Conservation (phyloP, 2,329 filamentous ascomycete genomes). For the Aschersonia sp. region DNA sequence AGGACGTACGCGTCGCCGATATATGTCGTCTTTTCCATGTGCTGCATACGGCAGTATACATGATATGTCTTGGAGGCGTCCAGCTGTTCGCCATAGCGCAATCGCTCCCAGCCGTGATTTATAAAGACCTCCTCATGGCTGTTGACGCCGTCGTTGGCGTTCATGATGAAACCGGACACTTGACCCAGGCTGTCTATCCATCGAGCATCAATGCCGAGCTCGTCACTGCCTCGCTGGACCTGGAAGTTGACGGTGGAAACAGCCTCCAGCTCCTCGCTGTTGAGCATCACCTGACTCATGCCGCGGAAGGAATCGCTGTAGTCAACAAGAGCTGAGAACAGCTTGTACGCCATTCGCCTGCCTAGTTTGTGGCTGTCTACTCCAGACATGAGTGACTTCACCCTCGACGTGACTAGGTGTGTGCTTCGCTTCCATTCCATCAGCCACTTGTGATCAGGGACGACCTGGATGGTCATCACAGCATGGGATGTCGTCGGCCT, state of each 20-base stretch:
- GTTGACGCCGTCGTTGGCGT: slow-evolving; percentile 39
- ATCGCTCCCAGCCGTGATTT: slow-evolving; percentile 42
- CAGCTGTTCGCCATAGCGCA: not conserved
- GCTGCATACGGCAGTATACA: slow-evolving; percentile 19
- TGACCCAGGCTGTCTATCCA: slow-evolving; percentile 46
- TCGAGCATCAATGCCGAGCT: slow-evolving; percentile 36
- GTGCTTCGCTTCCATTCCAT: slow-evolving; percentile 9
- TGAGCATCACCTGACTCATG: slow-evolving; percentile 2
- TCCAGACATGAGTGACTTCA: slow-evolving; percentile 3
- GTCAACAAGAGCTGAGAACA: slow-evolving; percentile 4
- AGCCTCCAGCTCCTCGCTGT: slow-evolving; percentile 1
- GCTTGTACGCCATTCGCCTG: slow-evolving; percentile 6
- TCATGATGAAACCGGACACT: slow-evolving; percentile 47
- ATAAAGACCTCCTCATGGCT: slow-evolving; percentile 41
- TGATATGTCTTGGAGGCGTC: slow-evolving; percentile 13
- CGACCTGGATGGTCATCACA: not conserved
- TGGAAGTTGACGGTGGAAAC: not conserved
- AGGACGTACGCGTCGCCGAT: not conserved
- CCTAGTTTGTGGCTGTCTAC: not conserved
- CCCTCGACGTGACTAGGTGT: slow-evolving; percentile 3
- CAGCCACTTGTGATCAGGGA: not conserved
- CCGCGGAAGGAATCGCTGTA: slow-evolving; percentile 4
- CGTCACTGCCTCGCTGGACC: slow-evolving; percentile 19
- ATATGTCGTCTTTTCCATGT: not conserved
- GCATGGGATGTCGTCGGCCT: not conserved